Percentiles rank a stretch among this genome's conserved stretches.
phyloP scores from a whole-genome alignment of 148 eudicot species.

The Chenopodium formosanum region DNA sequence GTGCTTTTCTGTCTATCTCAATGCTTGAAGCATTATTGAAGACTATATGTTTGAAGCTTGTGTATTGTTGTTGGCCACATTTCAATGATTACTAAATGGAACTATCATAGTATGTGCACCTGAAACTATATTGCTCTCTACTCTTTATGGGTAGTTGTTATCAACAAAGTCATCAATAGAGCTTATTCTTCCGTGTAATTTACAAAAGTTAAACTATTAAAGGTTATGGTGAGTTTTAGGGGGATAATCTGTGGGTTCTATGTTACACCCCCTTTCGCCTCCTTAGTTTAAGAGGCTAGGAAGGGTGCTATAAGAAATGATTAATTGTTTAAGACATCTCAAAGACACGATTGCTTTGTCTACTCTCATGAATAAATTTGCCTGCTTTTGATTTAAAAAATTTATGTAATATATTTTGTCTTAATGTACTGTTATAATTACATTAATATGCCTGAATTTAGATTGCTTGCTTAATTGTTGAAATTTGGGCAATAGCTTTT shows the following conservation, averaged over 20 bases:
- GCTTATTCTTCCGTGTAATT: neutral
- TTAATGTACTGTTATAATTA: neutral
- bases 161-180: neutral
- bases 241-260: too few relatives aligned
- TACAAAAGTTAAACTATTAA: neutral
- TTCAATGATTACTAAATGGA: neutral
- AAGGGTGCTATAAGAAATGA: neutral
- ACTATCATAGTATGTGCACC: neutral
- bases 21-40: neutral
- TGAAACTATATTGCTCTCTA: neutral
- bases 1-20: neutral
- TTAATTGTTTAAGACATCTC: neutral
- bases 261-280: neutral
- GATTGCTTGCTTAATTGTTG: neutral
- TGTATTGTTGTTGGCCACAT: neutral
- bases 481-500: neutral
- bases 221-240: neutral
- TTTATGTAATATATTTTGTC: too few relatives aligned
- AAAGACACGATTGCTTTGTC: neutral
- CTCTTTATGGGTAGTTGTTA: neutral
- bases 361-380: neutral
- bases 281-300: neutral
- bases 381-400: neutral
- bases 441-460: neutral
- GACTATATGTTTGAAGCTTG: neutral